Evolutionary conservation across 257 asterid genomes (phyloP), one percentile per base, ranked within the genome.

Genomic region (Nicotiana tabacum): DNA sequence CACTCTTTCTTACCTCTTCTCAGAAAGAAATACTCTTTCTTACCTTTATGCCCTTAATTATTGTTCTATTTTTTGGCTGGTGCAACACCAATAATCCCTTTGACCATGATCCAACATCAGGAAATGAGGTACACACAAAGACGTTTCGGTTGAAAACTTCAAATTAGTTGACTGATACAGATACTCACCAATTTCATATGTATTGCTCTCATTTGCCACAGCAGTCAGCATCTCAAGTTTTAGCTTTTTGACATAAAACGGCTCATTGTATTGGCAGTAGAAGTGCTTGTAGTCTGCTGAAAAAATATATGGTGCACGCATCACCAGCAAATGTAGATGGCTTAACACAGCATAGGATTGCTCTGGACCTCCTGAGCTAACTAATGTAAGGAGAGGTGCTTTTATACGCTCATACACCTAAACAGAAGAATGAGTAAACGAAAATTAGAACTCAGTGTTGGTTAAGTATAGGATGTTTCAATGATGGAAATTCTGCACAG

Each of bases 161-260:
- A 6, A 27, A 46, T 15, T 27, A 48, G 80, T 27, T 76, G 32
- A 74, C n/a, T 48, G 51, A 66, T 72, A 77, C 2, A 33, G 77
- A 81, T 78, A 77, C 83, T 90, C 83, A 94, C 99, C 99, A 84
- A 96, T 95, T 87, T 96, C 99, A 65, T 96, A 96, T 18, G 99
- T 96, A 82, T 94, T 96, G 88, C 98, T 96, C 91, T 94, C 99
- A 86, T 96, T 93, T 82, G 99, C 99, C 84, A 96, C 98, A 56
- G 98, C 92, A 70, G 99, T 96, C 90, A 96, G 86, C 99, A 96
- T 96, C 90, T 96, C 98, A 88, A 96, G 98, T 92, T 96, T 96
- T 89, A 96, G 88, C 86, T 92, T 96, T 83, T 96, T 96, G 88
- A 96, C 99, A 87, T 94, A 96, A 91, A 96, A 96, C 67, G 99